A percentile compares a stretch with the other conserved stretches of the same genome.
phyloP scores from a whole-genome alignment of 495 filamentous ascomycete genomes.

The Penicillium ucsense region DNA sequence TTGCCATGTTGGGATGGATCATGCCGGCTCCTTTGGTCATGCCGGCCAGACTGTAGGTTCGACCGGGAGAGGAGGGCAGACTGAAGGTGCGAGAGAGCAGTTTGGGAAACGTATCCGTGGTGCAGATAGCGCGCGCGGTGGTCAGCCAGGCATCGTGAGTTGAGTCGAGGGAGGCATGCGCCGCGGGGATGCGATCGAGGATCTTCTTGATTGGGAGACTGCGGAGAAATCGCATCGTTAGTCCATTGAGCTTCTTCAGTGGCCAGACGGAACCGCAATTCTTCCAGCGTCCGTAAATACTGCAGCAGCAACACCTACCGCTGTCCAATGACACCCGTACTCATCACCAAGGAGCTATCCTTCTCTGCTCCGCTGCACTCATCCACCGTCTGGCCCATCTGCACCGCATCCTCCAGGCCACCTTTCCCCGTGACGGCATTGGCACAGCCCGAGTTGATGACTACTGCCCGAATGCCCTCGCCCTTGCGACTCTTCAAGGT shows the following conservation, averaged over 20 bases:
- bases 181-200: constrained; percentile 66
- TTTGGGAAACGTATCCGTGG: constrained; percentile 98
- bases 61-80: constrained; percentile 66
- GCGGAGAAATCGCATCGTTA: no score
- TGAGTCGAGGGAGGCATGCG: constrained; percentile 54
- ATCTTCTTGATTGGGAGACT: constrained; percentile 87
- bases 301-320: constrained; percentile 38
- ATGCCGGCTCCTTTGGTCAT: constrained; percentile 99
- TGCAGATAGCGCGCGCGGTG: constrained; percentile 90
- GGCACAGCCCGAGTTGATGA: constrained; percentile 93
- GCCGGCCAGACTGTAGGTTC: constrained; percentile 74
- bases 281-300: neutral
- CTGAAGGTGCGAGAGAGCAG: constrained; percentile 75
- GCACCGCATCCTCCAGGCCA: constrained; percentile 77
- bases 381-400: constrained; percentile 75
- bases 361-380: constrained; percentile 51
- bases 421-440: constrained; percentile 95
- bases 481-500: constrained; percentile 58
- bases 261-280: neutral
- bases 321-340: constrained; percentile 96
- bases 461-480: constrained; percentile 64
- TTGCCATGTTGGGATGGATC: constrained; percentile 99
- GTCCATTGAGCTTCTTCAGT: neutral
- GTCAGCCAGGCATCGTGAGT: constrained; percentile 79
- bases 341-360: constrained; percentile 82